Evolutionary conservation across 1,284 basidiomycete genomes (phyloP).

Genomic region (Agroathelia rolfsii): DNA sequence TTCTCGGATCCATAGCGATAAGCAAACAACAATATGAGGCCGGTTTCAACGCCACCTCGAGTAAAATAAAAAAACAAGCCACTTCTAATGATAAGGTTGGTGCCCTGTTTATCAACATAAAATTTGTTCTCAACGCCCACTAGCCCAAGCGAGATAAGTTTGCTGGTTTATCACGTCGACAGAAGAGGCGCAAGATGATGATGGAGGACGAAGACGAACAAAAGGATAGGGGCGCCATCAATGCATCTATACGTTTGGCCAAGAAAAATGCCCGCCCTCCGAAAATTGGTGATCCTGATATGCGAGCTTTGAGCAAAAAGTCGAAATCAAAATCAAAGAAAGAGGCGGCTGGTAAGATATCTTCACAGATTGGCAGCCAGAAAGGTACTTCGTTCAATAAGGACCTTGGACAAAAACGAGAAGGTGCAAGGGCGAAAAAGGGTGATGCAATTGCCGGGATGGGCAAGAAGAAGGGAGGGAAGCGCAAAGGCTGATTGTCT

Average conservation of each 20-base stretch:
- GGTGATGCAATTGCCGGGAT: conserved; percentile 37
- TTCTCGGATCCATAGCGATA: conserved; percentile 37
- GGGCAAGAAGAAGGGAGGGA: conserved; percentile 39
- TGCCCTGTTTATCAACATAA: too few species aligned
- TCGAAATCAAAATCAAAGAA: conserved; percentile 9
- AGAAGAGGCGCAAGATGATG: conserved; percentile 80
- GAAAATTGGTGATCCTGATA: too few species aligned
- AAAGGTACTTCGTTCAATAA: conserved; percentile 27
- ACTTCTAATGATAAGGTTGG: too few species aligned
- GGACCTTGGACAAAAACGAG: conserved; percentile 31
- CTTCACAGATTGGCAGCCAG: too few species aligned
- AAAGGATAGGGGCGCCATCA: conserved; percentile 44
- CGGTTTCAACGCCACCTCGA: conserved; percentile 27
- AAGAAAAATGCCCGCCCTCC: conserved; percentile 66
- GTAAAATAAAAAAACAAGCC: conserved; percentile 20
- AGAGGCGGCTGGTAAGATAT: too few species aligned
- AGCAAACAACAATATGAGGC: conserved; percentile 68
- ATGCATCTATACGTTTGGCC: conserved; percentile 73
- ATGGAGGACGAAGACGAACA: conserved; percentile 67
- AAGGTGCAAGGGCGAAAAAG: conserved; percentile 39
- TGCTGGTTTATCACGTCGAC: conserved; percentile 74
- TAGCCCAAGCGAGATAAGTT: conserved; percentile 78
- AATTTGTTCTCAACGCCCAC: conserved; percentile 8
- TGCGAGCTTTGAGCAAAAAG: conserved; percentile 4
- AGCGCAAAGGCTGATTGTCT: conserved; percentile 25